A percentile compares a stretch with the other conserved stretches of the same genome.
Evolutionary conservation across 2,329 filamentous ascomycete genomes (phyloP).

Genomic region (Trichophyton verrucosum): DNA sequence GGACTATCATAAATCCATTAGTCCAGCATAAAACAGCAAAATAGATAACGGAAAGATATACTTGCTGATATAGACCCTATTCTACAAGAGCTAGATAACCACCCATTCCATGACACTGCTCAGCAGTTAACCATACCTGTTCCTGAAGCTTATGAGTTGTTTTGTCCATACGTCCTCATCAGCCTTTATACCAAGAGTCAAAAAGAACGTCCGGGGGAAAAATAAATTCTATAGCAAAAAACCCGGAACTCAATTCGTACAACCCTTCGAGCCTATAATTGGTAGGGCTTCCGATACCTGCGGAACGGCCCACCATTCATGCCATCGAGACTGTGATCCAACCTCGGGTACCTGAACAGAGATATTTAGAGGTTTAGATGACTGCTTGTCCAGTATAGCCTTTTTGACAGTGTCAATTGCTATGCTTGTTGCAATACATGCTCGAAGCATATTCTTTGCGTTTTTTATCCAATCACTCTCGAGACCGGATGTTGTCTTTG

Average conservation of each 20-base stretch:
- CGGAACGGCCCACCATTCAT: slow-evolving; percentile 36
- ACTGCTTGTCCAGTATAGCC: slow-evolving; percentile 32
- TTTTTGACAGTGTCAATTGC: slow-evolving; percentile 50
- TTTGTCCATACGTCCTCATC: not conserved
- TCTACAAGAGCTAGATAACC: not conserved
- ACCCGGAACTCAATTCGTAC: not conserved
- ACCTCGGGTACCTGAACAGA: slow-evolving; percentile 27
- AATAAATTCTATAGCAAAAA: not conserved
- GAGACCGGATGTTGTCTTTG: slow-evolving; percentile 31
- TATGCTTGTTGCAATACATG: slow-evolving; percentile 59
- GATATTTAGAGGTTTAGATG: slow-evolving; percentile 17
- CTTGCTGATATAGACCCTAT: no score
- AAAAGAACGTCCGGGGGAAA: not conserved
- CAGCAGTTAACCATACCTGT: not conserved
- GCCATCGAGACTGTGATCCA: slow-evolving; percentile 31
- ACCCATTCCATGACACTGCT: not conserved
- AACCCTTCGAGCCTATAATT: not conserved
- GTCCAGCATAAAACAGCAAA: no score
- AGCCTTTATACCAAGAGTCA: not conserved
- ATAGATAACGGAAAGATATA: no score
- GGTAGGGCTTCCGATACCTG: slow-evolving; percentile 20
- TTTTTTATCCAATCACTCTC: slow-evolving; percentile 51
- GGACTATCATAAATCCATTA: no score
- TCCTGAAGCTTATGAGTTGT: not conserved
- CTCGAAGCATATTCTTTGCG: slow-evolving; percentile 50